phyloP scores from a whole-genome alignment of 2,329 filamentous ascomycete genomes.

The Nothopassalora personata region DNA sequence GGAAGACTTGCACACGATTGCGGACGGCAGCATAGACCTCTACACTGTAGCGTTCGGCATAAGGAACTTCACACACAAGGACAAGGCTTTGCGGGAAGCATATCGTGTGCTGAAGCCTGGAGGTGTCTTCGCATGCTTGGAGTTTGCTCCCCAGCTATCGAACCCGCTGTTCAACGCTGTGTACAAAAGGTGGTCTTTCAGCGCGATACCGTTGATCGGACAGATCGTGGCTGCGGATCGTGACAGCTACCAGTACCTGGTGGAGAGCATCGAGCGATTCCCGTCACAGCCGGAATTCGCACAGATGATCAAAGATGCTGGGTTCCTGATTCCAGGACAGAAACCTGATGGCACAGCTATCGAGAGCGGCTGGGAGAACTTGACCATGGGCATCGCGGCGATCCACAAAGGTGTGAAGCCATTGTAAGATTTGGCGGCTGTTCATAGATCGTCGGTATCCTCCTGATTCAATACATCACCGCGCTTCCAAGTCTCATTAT shows the following conservation, averaged over 20 bases:
- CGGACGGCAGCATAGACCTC: conserved; percentile 71
- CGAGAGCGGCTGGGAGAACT: conserved; percentile 73
- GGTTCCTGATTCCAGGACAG: conserved; percentile 71
- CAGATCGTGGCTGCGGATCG: conserved; percentile 90
- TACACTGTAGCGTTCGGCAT: conserved; percentile 99
- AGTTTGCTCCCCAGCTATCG: conserved; percentile 77
- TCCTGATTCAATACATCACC: not conserved
- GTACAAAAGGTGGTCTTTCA: conserved; percentile 95
- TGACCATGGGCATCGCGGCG: conserved; percentile 87
- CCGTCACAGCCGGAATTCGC: conserved; percentile 80
- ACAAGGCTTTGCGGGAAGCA: conserved; percentile 74
- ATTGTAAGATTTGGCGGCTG: conserved; percentile 9
- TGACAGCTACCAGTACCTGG: conserved; percentile 96
- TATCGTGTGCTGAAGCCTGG: conserved; percentile 87
- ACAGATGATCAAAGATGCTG: conserved; percentile 75
- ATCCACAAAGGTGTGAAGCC: conserved; percentile 97
- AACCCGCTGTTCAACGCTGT: conserved; percentile 72
- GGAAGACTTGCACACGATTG: conserved; percentile 63
- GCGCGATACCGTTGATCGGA: conserved; percentile 88
- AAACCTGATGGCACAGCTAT: conserved; percentile 26
- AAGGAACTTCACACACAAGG: conserved; percentile 92
- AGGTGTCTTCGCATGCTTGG: conserved; percentile 91
- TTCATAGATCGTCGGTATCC: not conserved
- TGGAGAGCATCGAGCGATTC: conserved; percentile 94
- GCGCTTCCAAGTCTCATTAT: not conserved